A percentile compares a stretch with the other conserved stretches of the same genome.
phyloP scores from a whole-genome alignment of 345 rosid genomes.

The Acer saccharum region DNA sequence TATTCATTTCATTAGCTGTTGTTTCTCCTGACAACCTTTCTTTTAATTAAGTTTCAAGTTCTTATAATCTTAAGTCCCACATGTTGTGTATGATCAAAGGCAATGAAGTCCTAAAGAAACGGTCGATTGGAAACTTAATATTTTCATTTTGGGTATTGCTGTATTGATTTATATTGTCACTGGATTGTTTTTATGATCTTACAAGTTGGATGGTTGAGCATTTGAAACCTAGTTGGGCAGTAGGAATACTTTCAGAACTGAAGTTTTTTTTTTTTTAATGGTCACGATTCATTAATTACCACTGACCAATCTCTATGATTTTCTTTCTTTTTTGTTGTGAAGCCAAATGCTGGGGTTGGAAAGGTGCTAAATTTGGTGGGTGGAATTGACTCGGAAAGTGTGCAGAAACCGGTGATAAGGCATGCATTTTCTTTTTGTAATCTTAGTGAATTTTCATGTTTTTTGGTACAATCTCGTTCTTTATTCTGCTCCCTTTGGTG shows the following conservation, averaged over 20 bases:
- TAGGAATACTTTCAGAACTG: background rate
- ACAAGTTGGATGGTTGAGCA: slow-evolving; percentile 13
- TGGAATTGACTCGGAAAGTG: slow-evolving; percentile 30
- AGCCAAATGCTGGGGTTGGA: slow-evolving; percentile 40
- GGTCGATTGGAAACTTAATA: background rate
- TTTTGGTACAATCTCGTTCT: slow-evolving; percentile 18
- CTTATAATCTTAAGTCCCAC: background rate
- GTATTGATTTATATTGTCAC: background rate
- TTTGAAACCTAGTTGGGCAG: background rate
- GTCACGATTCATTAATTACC: background rate
- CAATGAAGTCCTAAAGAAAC: background rate
- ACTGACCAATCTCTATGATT: slow-evolving; percentile 14
- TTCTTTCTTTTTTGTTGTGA: slow-evolving; percentile 35
- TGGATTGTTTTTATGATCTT: slow-evolving; percentile 6
- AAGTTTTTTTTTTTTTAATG: slow-evolving; percentile 2
- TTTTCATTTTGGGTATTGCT: background rate
- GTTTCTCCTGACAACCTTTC: background rate
- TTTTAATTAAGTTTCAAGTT: background rate
- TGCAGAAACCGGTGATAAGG: slow-evolving; percentile 50
- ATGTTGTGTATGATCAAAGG: slow-evolving; percentile 2
- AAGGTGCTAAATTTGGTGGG: slow-evolving; percentile 27
- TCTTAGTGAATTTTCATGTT: background rate
- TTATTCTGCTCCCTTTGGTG: slow-evolving; percentile 28
- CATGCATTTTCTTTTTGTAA: slow-evolving; percentile 20
- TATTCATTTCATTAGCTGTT: background rate